phyloP scores from a whole-genome alignment of 192 early-diverging fungal species.

The Glomus cerebriforme region DNA sequence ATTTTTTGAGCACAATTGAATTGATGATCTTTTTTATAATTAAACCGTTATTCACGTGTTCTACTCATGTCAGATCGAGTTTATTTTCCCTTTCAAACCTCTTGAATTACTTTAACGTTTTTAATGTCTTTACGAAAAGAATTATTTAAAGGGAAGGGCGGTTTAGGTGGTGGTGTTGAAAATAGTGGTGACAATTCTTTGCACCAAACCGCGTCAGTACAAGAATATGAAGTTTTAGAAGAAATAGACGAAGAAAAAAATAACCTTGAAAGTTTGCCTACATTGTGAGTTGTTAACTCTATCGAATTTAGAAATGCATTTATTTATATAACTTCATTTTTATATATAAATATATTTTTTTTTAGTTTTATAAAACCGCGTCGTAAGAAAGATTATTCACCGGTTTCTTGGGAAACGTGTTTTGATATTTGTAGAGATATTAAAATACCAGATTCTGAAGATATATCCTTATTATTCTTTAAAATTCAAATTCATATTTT shows the following conservation, averaged over 20 bases:
- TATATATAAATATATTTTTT: not conserved
- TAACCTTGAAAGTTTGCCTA: not conserved
- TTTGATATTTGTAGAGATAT: constrained; percentile 17
- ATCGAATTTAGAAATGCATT: too few relatives aligned
- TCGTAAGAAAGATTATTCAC: not conserved
- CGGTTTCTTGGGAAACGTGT: constrained; percentile 23
- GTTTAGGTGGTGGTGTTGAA: too few relatives aligned
- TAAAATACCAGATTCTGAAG: constrained; percentile 25
- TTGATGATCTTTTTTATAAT: too few relatives aligned
- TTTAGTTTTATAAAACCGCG: not conserved
- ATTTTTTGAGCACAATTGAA: too few relatives aligned
- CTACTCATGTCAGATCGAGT: too few relatives aligned
- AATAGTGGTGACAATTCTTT: not conserved
- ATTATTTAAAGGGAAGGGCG: not conserved
- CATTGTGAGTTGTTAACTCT: not conserved
- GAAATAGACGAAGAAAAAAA: not conserved
- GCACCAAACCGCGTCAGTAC: too few relatives aligned
- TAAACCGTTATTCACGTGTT: too few relatives aligned
- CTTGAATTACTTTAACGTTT: too few relatives aligned
- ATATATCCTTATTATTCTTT: constrained; percentile 23
- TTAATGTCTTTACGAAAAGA: not conserved
- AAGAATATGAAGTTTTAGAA: too few relatives aligned
- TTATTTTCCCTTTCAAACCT: too few relatives aligned
- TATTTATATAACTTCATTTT: not conserved
- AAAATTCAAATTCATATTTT: not conserved